These are phyloP conservation scores for Cryptosporidium sp. DNA, from an alignment of 169 alveolate species.

Conservation along the genomic window DNA sequence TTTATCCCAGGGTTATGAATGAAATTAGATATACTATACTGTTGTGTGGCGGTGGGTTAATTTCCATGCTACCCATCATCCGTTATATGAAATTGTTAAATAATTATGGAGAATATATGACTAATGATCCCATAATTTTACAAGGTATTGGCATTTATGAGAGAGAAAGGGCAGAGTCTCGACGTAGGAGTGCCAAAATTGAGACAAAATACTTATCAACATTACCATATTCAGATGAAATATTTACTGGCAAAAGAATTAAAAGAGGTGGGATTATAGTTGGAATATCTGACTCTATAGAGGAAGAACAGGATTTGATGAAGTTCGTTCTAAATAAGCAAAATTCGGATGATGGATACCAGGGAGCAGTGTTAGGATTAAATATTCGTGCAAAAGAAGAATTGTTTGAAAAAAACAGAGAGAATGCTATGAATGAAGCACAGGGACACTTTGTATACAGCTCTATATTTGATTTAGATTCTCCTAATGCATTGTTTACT, in stretches of 20 bases:
- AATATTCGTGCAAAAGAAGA: slow-evolving; percentile 70
- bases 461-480: slow-evolving; percentile 41
- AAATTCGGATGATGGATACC: background rate
- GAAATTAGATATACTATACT: slow-evolving; percentile 59
- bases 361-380: slow-evolving; percentile 34
- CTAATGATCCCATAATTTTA: slow-evolving; percentile 38
- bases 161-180: slow-evolving; percentile 24
- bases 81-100: slow-evolving; percentile 31
- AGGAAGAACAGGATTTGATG: slow-evolving; percentile 6
- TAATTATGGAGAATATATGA: slow-evolving; percentile 8
- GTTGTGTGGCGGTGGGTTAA: slow-evolving; percentile 53
- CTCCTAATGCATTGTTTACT: slow-evolving; percentile 54
- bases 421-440: background rate
- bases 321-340: background rate
- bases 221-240: slow-evolving; percentile 58
- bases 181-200: slow-evolving; percentile 57
- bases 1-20: slow-evolving; percentile 36
- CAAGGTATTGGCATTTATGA: slow-evolving; percentile 37
- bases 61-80: slow-evolving; percentile 29
- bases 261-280: slow-evolving; percentile 23
- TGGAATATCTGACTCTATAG: slow-evolving; percentile 44
- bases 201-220: slow-evolving; percentile 43
- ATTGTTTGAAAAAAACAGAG: slow-evolving; percentile 28
- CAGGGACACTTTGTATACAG: slow-evolving; percentile 17
- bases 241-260: slow-evolving; percentile 16